phyloP scores from a whole-genome alignment of 2,329 filamentous ascomycete species.

The Xylaria sp. region DNA sequence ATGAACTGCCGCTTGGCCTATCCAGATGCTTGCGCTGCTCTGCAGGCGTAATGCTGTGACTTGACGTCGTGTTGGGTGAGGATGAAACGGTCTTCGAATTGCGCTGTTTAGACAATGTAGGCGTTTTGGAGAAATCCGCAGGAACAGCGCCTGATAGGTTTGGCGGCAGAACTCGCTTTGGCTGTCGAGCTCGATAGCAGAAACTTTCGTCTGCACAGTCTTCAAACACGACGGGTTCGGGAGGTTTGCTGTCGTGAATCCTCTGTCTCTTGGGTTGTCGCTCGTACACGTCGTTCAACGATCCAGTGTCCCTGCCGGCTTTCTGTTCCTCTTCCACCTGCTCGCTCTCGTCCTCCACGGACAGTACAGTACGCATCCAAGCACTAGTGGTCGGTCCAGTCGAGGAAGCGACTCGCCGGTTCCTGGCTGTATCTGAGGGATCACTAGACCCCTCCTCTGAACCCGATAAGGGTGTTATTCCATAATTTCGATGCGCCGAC shows the following conservation, averaged over 20 bases:
- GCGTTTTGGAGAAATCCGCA: not conserved
- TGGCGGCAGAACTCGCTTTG: slow-evolving; percentile 15
- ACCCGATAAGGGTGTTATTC: slow-evolving; percentile 27
- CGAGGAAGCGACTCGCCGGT: not conserved
- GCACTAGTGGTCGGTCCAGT: not conserved
- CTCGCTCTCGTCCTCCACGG: not conserved
- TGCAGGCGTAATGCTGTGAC: not conserved
- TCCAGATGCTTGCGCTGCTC: not conserved
- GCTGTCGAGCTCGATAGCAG: slow-evolving; percentile 26
- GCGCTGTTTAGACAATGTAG: slow-evolving; percentile 12
- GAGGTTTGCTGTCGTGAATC: not conserved
- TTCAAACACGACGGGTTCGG: slow-evolving; percentile 21
- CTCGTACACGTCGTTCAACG: not conserved
- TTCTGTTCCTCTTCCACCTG: not conserved
- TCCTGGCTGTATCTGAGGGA: not conserved
- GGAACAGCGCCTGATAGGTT: not conserved
- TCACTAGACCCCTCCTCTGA: slow-evolving; percentile 13
- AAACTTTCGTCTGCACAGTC: slow-evolving; percentile 29
- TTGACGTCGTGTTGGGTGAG: not conserved
- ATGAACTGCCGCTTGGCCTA: not conserved
- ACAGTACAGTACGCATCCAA: not conserved
- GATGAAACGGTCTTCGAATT: slow-evolving; percentile 2
- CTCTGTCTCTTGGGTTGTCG: slow-evolving; percentile 2
- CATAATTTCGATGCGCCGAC: slow-evolving; percentile 23
- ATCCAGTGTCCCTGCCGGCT: not conserved